Conservation (phyloP, 2,329 filamentous ascomycete species). For the Pezicula radicicola region DNA sequence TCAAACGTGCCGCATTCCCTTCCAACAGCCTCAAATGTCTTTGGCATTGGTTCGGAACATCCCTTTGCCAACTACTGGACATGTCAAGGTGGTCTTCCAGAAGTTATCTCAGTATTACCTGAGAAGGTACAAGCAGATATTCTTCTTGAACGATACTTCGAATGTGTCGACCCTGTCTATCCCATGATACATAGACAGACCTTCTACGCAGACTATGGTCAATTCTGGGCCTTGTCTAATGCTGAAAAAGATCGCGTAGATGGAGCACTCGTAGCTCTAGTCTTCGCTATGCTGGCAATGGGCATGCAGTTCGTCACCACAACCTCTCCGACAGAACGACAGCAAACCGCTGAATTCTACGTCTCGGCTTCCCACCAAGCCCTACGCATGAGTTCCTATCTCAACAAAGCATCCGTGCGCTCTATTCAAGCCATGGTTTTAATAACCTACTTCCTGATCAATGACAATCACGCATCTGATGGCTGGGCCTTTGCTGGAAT, state of each 20-base stretch:
- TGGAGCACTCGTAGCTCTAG: conserved; percentile 66
- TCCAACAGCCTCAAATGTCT: conserved; percentile 71
- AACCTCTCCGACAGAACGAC: conserved; percentile 55
- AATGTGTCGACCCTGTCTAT: conserved; percentile 75
- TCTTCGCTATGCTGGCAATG: conserved; percentile 75
- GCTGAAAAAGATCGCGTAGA: conserved; percentile 60
- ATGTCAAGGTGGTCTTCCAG: conserved; percentile 68
- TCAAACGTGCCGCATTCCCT: conserved; percentile 72
- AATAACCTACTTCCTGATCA: conserved; percentile 81
- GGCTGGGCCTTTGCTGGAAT: conserved; percentile 82
- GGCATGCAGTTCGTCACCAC: conserved; percentile 73
- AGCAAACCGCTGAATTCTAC: conserved; percentile 78
- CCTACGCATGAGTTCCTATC: conserved; percentile 70
- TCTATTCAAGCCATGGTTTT: conserved; percentile 80
- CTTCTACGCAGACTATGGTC: conserved; percentile 75
- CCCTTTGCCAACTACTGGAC: conserved; percentile 87
- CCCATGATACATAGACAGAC: conserved; percentile 75
- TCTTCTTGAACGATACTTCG: conserved; percentile 60
- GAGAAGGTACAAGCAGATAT: conserved; percentile 75
- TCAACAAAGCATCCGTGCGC: conserved; percentile 69
- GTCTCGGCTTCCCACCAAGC: conserved; percentile 78
- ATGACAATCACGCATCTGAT: conserved; percentile 80
- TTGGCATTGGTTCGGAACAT: conserved; percentile 76
- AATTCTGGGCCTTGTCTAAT: conserved; percentile 65
- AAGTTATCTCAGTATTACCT: conserved; percentile 73